Evolutionary conservation across 495 filamentous ascomycete genomes (phyloP).

Genomic region (Neurospora pannonica): DNA sequence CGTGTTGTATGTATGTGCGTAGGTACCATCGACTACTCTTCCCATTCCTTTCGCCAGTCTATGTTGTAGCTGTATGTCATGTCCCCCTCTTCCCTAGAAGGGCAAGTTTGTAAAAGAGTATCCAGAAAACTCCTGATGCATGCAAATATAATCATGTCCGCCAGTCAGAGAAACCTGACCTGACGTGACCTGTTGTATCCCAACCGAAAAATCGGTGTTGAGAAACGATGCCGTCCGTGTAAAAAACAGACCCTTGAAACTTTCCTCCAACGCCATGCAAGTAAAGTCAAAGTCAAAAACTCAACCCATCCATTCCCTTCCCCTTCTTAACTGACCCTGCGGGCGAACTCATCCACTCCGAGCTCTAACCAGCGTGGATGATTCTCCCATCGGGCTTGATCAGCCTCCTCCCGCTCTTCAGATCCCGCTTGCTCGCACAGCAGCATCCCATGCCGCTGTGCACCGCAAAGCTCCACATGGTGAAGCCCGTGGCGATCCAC

Average conservation of each 20-base stretch:
- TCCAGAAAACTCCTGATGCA: neutral
- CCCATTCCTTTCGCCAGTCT: neutral
- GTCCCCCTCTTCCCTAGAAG: neutral
- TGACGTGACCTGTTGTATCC: neutral
- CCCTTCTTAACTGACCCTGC: neutral
- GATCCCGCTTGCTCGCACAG: slow-evolving; percentile 51
- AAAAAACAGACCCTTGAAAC: neutral
- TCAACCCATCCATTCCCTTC: slow-evolving; percentile 1
- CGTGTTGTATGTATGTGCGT: neutral
- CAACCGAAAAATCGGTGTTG: neutral
- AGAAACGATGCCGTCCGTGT: neutral
- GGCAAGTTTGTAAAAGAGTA: neutral
- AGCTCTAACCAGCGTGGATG: neutral
- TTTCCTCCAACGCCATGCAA: neutral
- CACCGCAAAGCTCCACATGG: slow-evolving; percentile 57
- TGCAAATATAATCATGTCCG: neutral
- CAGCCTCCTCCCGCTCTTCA: slow-evolving; percentile 37
- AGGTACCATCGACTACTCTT: neutral
- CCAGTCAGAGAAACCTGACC: neutral
- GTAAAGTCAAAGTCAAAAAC: neutral
- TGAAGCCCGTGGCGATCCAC: slow-evolving; percentile 69
- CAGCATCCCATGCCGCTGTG: slow-evolving; percentile 69
- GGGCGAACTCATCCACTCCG: neutral
- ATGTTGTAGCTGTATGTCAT: neutral
- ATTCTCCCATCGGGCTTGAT: slow-evolving; percentile 2